Evolutionary conservation across 345 rosid species (phyloP).

Genomic region (Gossypium mustelinum): DNA sequence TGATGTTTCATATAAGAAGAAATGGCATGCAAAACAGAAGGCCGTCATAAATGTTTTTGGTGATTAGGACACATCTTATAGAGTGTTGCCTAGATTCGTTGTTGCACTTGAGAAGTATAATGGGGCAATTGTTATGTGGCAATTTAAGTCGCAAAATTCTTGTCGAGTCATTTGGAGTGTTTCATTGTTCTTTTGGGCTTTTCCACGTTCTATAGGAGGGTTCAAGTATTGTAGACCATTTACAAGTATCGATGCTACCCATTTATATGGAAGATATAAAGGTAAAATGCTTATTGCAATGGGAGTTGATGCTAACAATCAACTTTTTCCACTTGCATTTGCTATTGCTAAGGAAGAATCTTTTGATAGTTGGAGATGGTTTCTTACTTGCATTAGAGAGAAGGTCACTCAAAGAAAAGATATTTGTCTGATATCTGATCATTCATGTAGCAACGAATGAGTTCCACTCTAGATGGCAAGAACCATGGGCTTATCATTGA

Average conservation of each 20-base stretch:
- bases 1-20: no score
- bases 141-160: neutral
- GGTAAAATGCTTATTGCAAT: constrained; percentile 6
- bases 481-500: constrained; percentile 8
- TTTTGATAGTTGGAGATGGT: neutral
- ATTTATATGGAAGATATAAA: constrained; percentile 11
- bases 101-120: constrained; percentile 1
- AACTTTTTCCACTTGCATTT: neutral
- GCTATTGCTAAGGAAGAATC: neutral
- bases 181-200: constrained; percentile 4
- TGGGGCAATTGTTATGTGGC: neutral
- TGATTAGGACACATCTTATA: constrained; percentile 2
- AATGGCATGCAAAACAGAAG: no score
- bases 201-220: neutral
- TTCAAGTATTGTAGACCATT: neutral
- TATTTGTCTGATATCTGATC: neutral
- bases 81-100: neutral
- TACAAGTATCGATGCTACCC: neutral
- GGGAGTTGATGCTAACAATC: neutral
- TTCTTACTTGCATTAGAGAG: neutral
- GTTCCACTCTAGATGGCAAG: neutral
- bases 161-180: neutral
- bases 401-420: constrained; percentile 7
- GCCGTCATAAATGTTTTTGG: neutral
- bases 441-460: neutral